Conservation (phyloP, 495 filamentous ascomycete species). For the Sabuloglossum arenarium region DNA sequence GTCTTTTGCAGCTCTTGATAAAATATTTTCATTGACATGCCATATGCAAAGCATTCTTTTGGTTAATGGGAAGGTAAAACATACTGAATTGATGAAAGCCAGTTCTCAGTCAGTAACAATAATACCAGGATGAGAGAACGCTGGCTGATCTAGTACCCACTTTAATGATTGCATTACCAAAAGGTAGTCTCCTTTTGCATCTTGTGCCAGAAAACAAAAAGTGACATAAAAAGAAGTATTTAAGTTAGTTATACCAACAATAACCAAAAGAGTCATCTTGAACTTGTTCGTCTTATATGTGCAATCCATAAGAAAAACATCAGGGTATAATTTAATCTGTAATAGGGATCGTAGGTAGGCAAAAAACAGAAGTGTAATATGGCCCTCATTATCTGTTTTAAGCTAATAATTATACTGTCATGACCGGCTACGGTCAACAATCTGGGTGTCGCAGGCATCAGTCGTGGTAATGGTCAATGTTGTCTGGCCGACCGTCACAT, state of each 20-base stretch:
- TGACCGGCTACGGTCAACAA: too few species aligned
- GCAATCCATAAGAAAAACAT: constrained; percentile 8
- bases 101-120: neutral
- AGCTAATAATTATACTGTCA: neutral
- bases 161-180: neutral
- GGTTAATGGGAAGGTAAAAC: neutral
- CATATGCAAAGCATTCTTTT: constrained; percentile 1
- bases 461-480: too few species aligned
- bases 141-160: neutral
- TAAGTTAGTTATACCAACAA: neutral
- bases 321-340: constrained; percentile 12
- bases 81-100: neutral
- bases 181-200: neutral
- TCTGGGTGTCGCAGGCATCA: too few species aligned
- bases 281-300: constrained; percentile 12
- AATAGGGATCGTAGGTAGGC: constrained; percentile 7
- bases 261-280: neutral
- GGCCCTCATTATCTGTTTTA: neutral
- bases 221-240: neutral
- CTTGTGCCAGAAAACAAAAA: neutral
- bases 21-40: constrained; percentile 1
- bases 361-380: neutral
- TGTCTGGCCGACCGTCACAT: too few species aligned
- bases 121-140: neutral
- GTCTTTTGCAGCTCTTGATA: neutral